phyloP scores from a whole-genome alignment of 106 monocot species.

The Amphibolis antarctica region DNA sequence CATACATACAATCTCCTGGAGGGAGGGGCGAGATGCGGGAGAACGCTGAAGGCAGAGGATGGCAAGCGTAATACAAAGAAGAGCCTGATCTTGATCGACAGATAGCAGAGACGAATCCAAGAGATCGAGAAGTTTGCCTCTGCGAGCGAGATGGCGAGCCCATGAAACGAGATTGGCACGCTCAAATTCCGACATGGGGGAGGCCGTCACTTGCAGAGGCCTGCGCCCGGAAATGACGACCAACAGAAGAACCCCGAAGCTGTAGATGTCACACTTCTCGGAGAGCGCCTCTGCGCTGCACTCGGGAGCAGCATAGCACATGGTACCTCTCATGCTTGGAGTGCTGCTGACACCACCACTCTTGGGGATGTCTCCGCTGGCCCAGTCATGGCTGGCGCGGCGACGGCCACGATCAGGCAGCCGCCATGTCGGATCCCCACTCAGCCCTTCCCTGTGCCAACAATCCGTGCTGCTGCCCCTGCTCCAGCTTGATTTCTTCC shows the following conservation, averaged over 20 bases:
- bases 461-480: constrained; percentile 31
- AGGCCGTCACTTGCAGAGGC: constrained; percentile 74
- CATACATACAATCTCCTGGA: constrained; percentile 64
- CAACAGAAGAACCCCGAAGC: constrained; percentile 83
- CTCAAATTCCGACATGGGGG: constrained; percentile 88
- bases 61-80: constrained; percentile 74
- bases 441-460: constrained; percentile 30
- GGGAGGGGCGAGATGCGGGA: constrained; percentile 50
- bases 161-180: constrained; percentile 87
- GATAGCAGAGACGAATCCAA: constrained; percentile 41
- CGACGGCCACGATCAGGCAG: constrained; percentile 16
- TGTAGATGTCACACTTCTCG: constrained; percentile 92
- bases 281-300: constrained; percentile 57
- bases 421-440: constrained; percentile 11
- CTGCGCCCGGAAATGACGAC: constrained; percentile 84
- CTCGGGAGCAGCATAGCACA: constrained; percentile 91
- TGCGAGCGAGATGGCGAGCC: constrained; percentile 67
- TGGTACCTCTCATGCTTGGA: constrained; percentile 94
- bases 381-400: constrained; percentile 48
- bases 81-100: constrained; percentile 60
- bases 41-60: constrained; percentile 82
- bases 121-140: constrained; percentile 61
- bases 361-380: constrained; percentile 59
- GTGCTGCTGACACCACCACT: constrained; percentile 72
- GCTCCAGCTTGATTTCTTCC: constrained; percentile 32